A percentile compares a stretch with the other conserved stretches of the same genome.
phyloP scores from a whole-genome alignment of 805 yeast species.

The Cyberlindnera subsufficiens region DNA sequence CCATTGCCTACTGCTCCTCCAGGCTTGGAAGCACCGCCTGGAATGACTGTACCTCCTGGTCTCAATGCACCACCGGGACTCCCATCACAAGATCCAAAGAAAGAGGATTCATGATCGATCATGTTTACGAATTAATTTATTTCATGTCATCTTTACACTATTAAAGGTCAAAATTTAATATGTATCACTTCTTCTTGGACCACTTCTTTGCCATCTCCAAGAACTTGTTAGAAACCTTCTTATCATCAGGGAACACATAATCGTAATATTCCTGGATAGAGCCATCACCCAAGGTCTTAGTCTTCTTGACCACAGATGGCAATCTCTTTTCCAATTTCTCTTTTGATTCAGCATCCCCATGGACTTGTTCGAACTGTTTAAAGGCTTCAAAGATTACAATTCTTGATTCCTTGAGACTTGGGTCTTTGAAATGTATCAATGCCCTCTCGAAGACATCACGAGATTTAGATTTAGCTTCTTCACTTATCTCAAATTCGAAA shows the following conservation, averaged over 20 bases:
- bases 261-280: constrained; percentile 50
- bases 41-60: no score
- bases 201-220: constrained; percentile 45
- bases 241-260: constrained; percentile 65
- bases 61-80: no score
- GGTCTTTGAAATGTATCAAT: constrained; percentile 34
- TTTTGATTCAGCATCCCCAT: constrained; percentile 45
- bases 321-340: constrained; percentile 36
- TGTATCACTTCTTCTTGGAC: constrained; percentile 26
- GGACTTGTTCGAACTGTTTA: constrained; percentile 53
- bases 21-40: no score
- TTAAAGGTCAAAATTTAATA: not conserved
- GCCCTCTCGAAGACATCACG: constrained; percentile 56
- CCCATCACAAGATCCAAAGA: no score
- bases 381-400: constrained; percentile 53
- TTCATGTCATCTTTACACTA: not conserved
- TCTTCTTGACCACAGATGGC: constrained; percentile 48
- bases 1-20: no score
- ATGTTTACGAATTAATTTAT: no score
- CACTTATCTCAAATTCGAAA: constrained; percentile 45
- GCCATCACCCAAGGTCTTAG: constrained; percentile 36
- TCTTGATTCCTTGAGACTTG: constrained; percentile 36
- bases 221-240: constrained; percentile 28
- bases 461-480: constrained; percentile 43
- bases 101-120: no score